These are phyloP conservation scores for Colletotrichum musicola DNA, from an alignment of 2,329 filamentous ascomycete genomes.

Conservation along the genomic window DNA sequence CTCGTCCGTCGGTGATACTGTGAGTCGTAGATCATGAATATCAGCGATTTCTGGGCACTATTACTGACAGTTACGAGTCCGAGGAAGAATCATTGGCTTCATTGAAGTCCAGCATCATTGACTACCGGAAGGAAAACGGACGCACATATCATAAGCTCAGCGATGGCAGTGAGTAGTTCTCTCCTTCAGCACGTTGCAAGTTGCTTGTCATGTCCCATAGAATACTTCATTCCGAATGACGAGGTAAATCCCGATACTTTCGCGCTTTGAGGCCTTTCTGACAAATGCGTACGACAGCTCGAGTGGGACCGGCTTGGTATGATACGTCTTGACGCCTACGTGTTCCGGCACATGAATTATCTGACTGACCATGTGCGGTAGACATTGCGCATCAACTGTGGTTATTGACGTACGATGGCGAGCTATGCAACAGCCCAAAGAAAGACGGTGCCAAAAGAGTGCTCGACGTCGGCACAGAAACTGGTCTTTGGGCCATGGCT, in stretches of 20 bases:
- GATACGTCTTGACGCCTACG: too few relatives aligned
- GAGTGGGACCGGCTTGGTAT: too few relatives aligned
- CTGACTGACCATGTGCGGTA: too few relatives aligned
- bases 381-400: slow-evolving; percentile 54
- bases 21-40: too few relatives aligned
- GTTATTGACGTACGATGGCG: slow-evolving; percentile 47
- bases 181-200: too few relatives aligned
- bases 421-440: slow-evolving; percentile 46
- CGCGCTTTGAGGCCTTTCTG: too few relatives aligned
- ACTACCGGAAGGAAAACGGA: slow-evolving; percentile 35
- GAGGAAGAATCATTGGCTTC: background rate
- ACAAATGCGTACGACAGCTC: too few relatives aligned
- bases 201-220: too few relatives aligned
- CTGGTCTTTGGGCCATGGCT: slow-evolving; percentile 35
- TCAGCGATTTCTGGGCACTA: too few relatives aligned
- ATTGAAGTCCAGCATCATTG: slow-evolving; percentile 28
- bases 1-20: background rate
- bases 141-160: slow-evolving; percentile 41
- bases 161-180: slow-evolving; percentile 44
- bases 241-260: too few relatives aligned
- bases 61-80: too few relatives aligned
- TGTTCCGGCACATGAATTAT: too few relatives aligned
- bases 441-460: slow-evolving; percentile 41
- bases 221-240: slow-evolving; percentile 46
- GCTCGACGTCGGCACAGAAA: slow-evolving; percentile 36